Evolutionary conservation across 2,329 filamentous ascomycete genomes (phyloP).

Genomic region (Colletotrichum sojae): DNA sequence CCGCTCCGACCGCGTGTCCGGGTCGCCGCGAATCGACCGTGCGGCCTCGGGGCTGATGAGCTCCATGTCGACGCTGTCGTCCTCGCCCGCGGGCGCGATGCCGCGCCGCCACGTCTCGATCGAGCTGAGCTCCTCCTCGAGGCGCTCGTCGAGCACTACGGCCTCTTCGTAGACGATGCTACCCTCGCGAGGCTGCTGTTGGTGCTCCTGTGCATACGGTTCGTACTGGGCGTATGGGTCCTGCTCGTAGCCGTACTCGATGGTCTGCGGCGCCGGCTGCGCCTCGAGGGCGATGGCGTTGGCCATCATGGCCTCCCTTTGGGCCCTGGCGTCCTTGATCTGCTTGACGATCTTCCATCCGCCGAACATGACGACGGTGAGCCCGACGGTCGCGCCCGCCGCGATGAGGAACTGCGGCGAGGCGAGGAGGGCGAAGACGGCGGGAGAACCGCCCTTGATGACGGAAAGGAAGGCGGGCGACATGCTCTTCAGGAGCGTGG

Average conservation of each 20-base stretch:
- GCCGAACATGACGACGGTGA: conserved; percentile 96
- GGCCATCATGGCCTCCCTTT: conserved; percentile 43
- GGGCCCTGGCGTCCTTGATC: conserved; percentile 66
- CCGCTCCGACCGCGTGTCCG: conserved; percentile 55
- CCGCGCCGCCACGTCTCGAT: conserved; percentile 74
- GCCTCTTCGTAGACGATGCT: conserved; percentile 65
- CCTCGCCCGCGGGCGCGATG: conserved; percentile 63
- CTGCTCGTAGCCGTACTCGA: conserved; percentile 34
- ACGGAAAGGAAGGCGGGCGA: conserved; percentile 82
- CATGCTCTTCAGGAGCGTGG: conserved; percentile 84
- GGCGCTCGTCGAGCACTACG: conserved; percentile 57
- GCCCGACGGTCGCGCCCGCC: conserved; percentile 87
- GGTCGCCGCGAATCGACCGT: conserved; percentile 60
- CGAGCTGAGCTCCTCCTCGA: conserved; percentile 69
- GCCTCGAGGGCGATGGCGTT: conserved; percentile 50
- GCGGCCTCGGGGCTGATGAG: conserved; percentile 71
- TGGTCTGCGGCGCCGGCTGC: conserved; percentile 28
- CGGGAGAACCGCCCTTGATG: conserved; percentile 86
- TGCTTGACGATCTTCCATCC: conserved; percentile 98
- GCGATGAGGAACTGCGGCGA: conserved; percentile 96
- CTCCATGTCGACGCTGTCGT: conserved; percentile 66
- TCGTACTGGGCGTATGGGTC: conserved; percentile 30
- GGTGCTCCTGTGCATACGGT: neutral
- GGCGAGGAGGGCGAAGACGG: conserved; percentile 87
- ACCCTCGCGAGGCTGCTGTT: conserved; percentile 36